These are phyloP conservation scores for Colletotrichum destructivum DNA, from an alignment of 2,329 filamentous ascomycete species.

Conservation along the genomic window DNA sequence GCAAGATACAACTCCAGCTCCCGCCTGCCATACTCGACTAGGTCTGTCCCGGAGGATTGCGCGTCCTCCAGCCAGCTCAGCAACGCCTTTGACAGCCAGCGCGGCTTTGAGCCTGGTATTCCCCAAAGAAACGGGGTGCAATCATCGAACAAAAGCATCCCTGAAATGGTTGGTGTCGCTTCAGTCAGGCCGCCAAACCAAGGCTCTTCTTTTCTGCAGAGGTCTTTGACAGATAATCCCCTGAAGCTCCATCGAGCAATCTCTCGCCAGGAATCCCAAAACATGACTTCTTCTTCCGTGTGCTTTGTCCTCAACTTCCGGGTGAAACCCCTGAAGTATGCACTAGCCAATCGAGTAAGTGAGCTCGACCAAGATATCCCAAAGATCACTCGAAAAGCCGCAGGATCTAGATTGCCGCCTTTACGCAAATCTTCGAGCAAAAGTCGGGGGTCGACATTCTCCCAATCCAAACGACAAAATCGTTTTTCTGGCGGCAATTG, in stretches of 20 bases:
- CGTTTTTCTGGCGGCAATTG: background rate
- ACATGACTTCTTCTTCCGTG: rapidly evolving
- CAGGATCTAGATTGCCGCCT: background rate
- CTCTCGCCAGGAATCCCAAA: background rate
- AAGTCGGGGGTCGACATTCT: rapidly evolving
- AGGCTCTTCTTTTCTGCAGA: background rate
- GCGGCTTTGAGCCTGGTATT: background rate
- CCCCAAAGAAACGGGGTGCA: too few species aligned
- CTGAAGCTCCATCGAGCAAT: background rate
- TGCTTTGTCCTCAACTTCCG: too few species aligned
- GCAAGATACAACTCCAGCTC: background rate
- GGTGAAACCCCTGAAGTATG: rapidly evolving
- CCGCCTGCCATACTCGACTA: slow-evolving; percentile 6
- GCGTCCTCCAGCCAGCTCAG: background rate
- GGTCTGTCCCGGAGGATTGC: background rate
- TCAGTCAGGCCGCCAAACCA: rapidly evolving
- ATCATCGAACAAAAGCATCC: too few species aligned
- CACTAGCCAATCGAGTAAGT: rapidly evolving
- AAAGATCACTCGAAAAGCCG: background rate
- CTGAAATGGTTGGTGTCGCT: background rate
- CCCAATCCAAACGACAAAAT: background rate
- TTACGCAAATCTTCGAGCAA: background rate
- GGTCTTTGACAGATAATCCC: background rate
- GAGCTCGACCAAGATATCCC: background rate
- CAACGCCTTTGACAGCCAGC: rapidly evolving